Evolutionary conservation across 2,329 filamentous ascomycete species (phyloP), one percentile per base, ranked within the genome.

Genomic region (Fusarium sulawesiense): DNA sequence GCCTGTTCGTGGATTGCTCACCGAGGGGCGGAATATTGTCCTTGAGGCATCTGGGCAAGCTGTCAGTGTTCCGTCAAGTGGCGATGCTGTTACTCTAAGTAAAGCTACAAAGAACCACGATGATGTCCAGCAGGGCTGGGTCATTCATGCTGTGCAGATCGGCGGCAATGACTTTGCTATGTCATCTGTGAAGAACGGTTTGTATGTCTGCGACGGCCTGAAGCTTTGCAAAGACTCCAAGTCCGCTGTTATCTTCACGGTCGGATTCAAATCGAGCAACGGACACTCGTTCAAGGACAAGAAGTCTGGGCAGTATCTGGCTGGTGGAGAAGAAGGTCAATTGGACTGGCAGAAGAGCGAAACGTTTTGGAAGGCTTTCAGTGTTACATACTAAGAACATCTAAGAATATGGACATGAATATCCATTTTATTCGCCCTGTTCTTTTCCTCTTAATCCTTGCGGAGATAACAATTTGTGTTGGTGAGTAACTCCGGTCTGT

Each of bases 1-100:
- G 1, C 14, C 58, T 25, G 58, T 63, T 5, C 58, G 60, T 0
- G 60, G 60, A n/a, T 11, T 64, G 1, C 42, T 64, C 0, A 64
- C 60, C 0, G 60, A 64, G 0, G 60, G 60, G 0, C 60, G 60
- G 0, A 56, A 29, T 0, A 14, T 64, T 1, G 60, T 64, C 0
- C 2, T 64, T 3, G 58, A 64, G 10, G 4, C 42, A 7, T 48
- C 23, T 0, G 21, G 20, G 10, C 34, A 37, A 37, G 34, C 41
- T 7, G 41, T 44, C 14, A 44, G 41, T 16, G 9, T 25, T 12
- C 3, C 41, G 4, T 23, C 21, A 10, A 14, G 41, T 16, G 41
- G 21, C 3, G 9, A 18, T 10, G 21, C 21, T 11, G 18, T 58
- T 1, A 20, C 32, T 4, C 20, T 60, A 0, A 16, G 42, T 9